Evolutionary conservation across 176 grass and related monocot species (phyloP).

Genomic region (Bromus sterilis): DNA sequence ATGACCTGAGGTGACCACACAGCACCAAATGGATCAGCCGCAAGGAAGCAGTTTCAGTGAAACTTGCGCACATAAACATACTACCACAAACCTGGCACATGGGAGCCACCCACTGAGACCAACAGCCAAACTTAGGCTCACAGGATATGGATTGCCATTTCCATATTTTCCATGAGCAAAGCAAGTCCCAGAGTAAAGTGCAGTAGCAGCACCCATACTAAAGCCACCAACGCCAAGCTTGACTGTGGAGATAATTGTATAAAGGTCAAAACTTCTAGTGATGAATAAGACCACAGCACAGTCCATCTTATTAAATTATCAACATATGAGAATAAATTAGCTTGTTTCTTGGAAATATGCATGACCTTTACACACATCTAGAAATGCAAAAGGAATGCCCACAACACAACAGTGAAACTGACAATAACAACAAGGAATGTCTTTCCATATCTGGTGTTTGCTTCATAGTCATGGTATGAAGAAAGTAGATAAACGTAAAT

Average conservation of each 20-base stretch:
- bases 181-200: constrained; percentile 83
- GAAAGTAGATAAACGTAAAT: not conserved
- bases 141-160: constrained; percentile 83
- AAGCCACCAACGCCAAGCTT: constrained; percentile 93
- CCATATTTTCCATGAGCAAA: constrained; percentile 87
- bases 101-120: constrained; percentile 98
- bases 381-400: not conserved
- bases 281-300: not conserved
- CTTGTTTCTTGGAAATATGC: not conserved
- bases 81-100: constrained; percentile 56
- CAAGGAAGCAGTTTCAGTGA: not conserved
- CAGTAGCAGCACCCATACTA: constrained; percentile 94
- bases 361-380: not conserved
- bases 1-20: constrained; percentile 39
- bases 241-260: constrained; percentile 41
- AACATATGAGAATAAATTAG: not conserved
- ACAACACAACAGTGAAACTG: not conserved
- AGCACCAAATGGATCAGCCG: not conserved
- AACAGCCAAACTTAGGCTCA: constrained; percentile 70
- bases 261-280: not conserved
- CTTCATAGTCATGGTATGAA: not conserved
- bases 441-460: not conserved
- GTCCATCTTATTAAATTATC: not conserved
- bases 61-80: constrained; percentile 7
- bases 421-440: not conserved